Base-by-base conservation (phyloP, 192 early-diverging fungal genomes). In the Backusella luteola region DNA sequence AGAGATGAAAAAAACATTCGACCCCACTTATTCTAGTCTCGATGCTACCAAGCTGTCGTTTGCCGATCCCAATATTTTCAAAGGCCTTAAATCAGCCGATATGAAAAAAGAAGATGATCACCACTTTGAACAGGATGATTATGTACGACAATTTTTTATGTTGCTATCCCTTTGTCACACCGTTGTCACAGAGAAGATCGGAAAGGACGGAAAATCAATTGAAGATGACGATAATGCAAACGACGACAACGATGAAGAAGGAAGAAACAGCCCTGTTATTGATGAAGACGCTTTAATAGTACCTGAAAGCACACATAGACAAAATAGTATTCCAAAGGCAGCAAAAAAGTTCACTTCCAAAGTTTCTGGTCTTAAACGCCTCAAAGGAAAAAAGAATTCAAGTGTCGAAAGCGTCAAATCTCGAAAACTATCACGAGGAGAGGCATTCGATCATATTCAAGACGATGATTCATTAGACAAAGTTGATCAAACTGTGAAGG, bases 141-240 rank as follows among this genome's bases (percentile, higher is more conserved):
- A 23, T 63, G 86, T 96, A 38, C 82, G 86, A 23, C 94, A 97
- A 75, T 99, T 98, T 72, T 93, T 97, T 79, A 93, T 90, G 3
- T 85, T 96, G 26, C 82, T 99, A 26, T 93, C 96, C 14, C 86
- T 98, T 0, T 99, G 97, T 80, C 97, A 99, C 81, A 98, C 98
- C 0, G 97, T 97, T 1, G 87, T 99, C 11, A 92, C 96, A 1
- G 97, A 98, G 35, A 76, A 77, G 11, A 36, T 84, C 17, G 89
- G 81, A 41, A 83, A 85, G 35, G 84, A 86, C n/a, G 84, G 84
- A 41, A 86, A 83, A 66, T 81, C 80, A 3, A 83, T 86, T 49
- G 80, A 73, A 35, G 32, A 36, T 49, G 71, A 56, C 6, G 78
- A 81, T 52, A 80, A 73, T 23, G 63, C 26, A 12, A 63, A 76